Evolutionary conservation across 257 asterid species (phyloP), one percentile per base, ranked within the genome.

Genomic region (Vinca minor): DNA sequence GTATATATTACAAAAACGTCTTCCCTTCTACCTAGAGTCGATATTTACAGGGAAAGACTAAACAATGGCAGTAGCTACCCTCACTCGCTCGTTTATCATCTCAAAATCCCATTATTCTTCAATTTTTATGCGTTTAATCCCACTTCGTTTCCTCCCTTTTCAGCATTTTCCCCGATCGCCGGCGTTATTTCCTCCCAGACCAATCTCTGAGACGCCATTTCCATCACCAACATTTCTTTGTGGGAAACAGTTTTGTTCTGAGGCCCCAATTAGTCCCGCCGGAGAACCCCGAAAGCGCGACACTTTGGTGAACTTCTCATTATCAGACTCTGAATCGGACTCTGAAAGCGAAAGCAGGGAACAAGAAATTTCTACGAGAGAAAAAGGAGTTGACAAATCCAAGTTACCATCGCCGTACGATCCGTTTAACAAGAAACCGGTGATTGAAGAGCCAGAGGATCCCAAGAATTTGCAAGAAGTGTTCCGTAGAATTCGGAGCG

Each of bases 251-350:
- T 73, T 78, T 35, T 79, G 80, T 52, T 26, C 67, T 8, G 64
- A 15, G 7, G 14, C 21, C 29, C 63, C 53, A n/a, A 1, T 10
- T 36, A 54, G 21, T 45, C 29, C 68, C n/a, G 45, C 71, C 4
- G 59, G 69, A 15, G 46, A 45, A 29, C 69, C 87, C 62, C 78
- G 58, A n/a, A 79, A 83, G 69, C 85, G 74, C 31, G 85, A 77
- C 75, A 81, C 93, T n/a, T 71, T 87, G 59, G 91, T 85, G 7
- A 90, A 90, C 65, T 90, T 84, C 86, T 87, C 97, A 13, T 82
- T 86, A 58, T 86, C 96, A 39, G 83, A 78, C 32, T 67, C 80
- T 1, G 82, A 78, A 0, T 59, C 63, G 6, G 82, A 77, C 58
- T 81, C 95, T 34, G 42, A 84, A 35, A 25, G 83, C 1, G 93